Base-by-base conservation (phyloP, 495 filamentous ascomycete genomes). In the Penicillium diatomitis region DNA sequence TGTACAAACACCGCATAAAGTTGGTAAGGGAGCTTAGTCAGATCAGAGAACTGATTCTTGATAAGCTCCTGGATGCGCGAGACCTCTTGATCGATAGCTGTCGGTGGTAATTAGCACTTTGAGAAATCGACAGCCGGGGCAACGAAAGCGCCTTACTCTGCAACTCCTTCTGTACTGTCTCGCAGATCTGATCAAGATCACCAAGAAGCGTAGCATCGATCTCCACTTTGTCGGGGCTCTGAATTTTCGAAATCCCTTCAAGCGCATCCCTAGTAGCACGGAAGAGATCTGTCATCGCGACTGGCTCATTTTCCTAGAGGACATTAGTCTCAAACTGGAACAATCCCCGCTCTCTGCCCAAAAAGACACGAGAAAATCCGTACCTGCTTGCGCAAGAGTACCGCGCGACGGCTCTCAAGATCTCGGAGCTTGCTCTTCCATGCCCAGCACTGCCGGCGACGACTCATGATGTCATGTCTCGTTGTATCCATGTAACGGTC, bases 1-100 rank as follows among this genome's bases (percentile, higher is more conserved):
- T 99, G 94, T 44, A 96, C 87, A 63, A 97, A 91, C 20, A 96
- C 85, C 0, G 92, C 87, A 48, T 94, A 87, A 8, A 99, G 79
- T n/a, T 77, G 80, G 63, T 96, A 99, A 3, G 81, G 74, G 27
- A 87, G 63, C 27, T 80, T 62, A 32, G 69, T 72, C 40, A 44
- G 68, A 47, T 75, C 73, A 3, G 63, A 67, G 55, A 90, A 95
- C 51, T 88, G 77, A 32, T 56, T 70, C n/a, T 73, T 60, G n/a
- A 85, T 78, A 49, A 73, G 65, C 6, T 67, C 55, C 35, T 78
- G 68, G 3, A 76, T 65, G 34, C 72, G 60, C 41, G 71, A 66
- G 41, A 84, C 73, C 10, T 73, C 62, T 33, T 68, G 54, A 8
- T 79, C 71, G 41, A 85, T 62, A 30, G 48, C 71, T 74, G 33